A percentile compares a stretch with the other conserved stretches of the same genome.
These are phyloP conservation scores for Colletotrichum falcatum DNA, from an alignment of 2,329 filamentous ascomycete genomes.

Conservation along the genomic window DNA sequence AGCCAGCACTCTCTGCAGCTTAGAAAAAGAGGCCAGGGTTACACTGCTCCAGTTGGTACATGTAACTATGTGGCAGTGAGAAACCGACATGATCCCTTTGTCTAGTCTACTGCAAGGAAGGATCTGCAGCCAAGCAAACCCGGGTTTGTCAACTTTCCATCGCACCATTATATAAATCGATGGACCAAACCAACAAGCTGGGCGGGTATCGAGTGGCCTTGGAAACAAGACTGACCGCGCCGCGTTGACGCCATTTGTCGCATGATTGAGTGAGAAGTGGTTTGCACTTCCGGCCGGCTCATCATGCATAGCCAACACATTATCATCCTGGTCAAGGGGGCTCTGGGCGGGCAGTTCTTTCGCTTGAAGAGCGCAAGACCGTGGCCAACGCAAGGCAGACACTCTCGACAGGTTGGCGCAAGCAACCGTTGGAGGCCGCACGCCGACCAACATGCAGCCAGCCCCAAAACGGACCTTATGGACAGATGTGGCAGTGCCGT, in stretches of 20 bases:
- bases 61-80: too few species aligned
- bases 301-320: neutral
- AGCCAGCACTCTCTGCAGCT: too few species aligned
- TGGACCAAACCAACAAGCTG: neutral
- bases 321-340: too few species aligned
- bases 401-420: neutral
- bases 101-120: neutral
- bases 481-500: neutral
- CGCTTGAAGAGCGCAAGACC: neutral
- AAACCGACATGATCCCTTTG: neutral
- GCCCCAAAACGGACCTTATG: neutral
- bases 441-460: slow-evolving; percentile 9
- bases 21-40: neutral
- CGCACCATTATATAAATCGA: too few species aligned
- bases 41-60: neutral
- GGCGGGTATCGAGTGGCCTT: neutral
- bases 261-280: neutral
- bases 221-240: too few species aligned
- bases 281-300: neutral
- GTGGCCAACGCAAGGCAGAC: slow-evolving; percentile 17
- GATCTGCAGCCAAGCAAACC: neutral
- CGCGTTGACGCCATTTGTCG: too few species aligned
- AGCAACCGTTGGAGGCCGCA: neutral
- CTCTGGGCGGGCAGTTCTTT: too few species aligned
- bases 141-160: neutral